Evolutionary conservation across 768 basidiomycete species (phyloP).

Genomic region (Trametes gibbosa): DNA sequence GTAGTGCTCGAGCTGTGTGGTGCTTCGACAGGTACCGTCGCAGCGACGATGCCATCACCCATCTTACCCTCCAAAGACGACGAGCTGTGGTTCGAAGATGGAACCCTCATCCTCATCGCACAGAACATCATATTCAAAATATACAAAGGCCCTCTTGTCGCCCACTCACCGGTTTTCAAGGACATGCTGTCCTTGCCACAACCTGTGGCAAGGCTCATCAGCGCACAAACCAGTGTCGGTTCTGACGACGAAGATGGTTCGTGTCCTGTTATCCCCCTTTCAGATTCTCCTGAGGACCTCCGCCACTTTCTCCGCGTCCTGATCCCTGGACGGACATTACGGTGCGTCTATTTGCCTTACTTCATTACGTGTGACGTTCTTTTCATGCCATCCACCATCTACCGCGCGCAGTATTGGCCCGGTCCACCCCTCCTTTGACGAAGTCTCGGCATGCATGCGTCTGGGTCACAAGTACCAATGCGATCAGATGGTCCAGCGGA

Average conservation of each 20-base stretch:
- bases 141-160: conserved; percentile 4
- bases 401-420: neutral
- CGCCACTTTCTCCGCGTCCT: neutral
- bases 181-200: conserved; percentile 6
- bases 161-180: conserved; percentile 10
- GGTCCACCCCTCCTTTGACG: neutral
- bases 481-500: neutral
- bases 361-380: neutral
- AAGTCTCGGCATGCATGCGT: neutral
- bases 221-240: neutral
- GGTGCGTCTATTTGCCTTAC: neutral
- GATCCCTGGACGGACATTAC: neutral
- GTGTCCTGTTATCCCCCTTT: neutral
- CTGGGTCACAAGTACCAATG: conserved; percentile 6
- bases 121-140: conserved; percentile 11
- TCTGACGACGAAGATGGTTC: neutral
- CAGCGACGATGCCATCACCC: neutral
- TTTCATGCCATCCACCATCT: neutral
- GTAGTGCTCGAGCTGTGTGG: neutral
- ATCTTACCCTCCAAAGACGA: neutral
- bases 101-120: conserved; percentile 15
- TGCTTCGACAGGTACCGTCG: neutral
- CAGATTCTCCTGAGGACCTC: neutral
- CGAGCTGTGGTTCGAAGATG: conserved; percentile 21
- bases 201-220: neutral